Percentiles rank a stretch among this genome's conserved stretches.
Conservation (phyloP, 2,329 filamentous ascomycete species). For the Lasiodiplodia citricola region DNA sequence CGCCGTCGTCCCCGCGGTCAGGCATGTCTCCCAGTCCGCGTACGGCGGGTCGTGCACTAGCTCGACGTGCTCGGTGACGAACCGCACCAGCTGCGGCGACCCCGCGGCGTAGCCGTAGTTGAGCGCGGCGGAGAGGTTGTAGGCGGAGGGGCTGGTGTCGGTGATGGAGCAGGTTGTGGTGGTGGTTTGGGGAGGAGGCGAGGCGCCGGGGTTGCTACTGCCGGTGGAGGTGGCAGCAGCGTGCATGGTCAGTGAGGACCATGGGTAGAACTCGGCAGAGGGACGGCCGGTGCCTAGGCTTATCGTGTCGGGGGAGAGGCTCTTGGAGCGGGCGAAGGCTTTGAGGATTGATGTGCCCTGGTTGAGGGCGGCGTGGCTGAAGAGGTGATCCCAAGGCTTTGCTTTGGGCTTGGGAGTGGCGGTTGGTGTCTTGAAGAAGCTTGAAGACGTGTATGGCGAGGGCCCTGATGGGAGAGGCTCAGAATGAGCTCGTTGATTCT, state of each 20-base stretch:
- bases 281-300: constrained; percentile 25
- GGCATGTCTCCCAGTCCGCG: constrained; percentile 36
- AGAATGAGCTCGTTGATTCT: background rate
- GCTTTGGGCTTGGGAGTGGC: background rate
- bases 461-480: background rate
- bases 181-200: background rate
- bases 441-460: background rate
- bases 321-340: background rate
- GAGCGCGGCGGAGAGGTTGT: constrained; percentile 34
- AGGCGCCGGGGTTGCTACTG: background rate
- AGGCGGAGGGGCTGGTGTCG: background rate
- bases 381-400: background rate
- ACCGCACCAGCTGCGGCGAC: constrained; percentile 34
- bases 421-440: background rate
- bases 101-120: constrained; percentile 37
- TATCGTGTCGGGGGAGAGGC: background rate
- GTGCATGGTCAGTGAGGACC: constrained; percentile 23
- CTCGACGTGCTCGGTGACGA: constrained; percentile 37
- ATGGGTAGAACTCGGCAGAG: constrained; percentile 28
- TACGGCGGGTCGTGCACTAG: constrained; percentile 40
- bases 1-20: constrained; percentile 39
- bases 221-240: background rate
- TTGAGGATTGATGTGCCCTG: background rate
- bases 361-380: background rate
- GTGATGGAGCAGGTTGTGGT: constrained; percentile 10